Evolutionary conservation across 2,329 filamentous ascomycete genomes (phyloP), one percentile per base, ranked within the genome.

Genomic region (Ophiognomonia clavigignenti-juglandacearum): DNA sequence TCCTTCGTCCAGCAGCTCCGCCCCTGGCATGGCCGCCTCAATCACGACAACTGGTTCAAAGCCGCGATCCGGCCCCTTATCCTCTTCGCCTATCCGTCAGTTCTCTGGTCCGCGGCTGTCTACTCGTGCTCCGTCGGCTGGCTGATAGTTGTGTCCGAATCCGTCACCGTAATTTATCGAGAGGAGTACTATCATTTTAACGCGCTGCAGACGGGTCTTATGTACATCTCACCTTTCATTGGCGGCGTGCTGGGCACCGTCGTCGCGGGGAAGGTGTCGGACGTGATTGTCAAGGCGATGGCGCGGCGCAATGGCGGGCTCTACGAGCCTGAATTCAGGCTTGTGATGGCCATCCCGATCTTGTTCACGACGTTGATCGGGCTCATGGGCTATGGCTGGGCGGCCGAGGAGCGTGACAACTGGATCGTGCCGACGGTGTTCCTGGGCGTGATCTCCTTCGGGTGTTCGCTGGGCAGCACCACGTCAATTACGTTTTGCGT

Each of bases 371-470:
- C 91, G 0, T 81, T 83, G 1, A 81, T 92, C 26, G 93, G 93
- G 0, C 77, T 97, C 14, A 95, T 96, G 83, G 92, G 90, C 2
- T 97, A 93, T 59, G 92, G 92, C n/a, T 97, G 92, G 93, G 90
- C 86, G 9, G 88, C 86, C 0, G 65, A 88, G 53, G 76, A 83
- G 47, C 73, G 74, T 20, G 82, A 96, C 58, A 73, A 77, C 19
- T 97, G 88, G 87, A 95, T 96, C 43, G 88, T 96, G 0, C 93
- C 93, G 0, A 96, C 92, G 0, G 63, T 95, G 4, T 96, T 97
- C 69, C 96, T 97, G 55, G 92, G 92, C 6, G 65, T 96, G 39
- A 83, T 96, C 26, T 93, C 88, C 0, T 96, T 97, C 60, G 93
- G 92, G 1, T 96, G 92, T 67, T 87, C 86, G 3, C 74, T 97